Evolutionary conservation across 73 alveolate species (phyloP).

Genomic region (Paramecium biaurelia): DNA sequence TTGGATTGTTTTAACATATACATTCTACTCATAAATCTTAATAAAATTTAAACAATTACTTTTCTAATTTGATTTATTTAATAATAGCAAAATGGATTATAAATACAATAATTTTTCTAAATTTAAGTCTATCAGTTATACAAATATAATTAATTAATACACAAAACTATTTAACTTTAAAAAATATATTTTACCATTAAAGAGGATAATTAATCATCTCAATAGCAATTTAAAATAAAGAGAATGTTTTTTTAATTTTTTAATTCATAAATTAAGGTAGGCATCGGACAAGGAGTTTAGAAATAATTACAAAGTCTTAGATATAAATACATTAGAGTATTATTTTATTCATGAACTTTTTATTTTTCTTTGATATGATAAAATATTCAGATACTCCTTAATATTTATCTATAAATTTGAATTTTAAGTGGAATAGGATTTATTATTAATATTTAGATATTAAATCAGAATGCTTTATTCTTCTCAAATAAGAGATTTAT

Average conservation of each 20-base stretch:
- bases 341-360: not conserved
- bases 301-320: not conserved
- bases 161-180: not conserved
- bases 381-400: not conserved
- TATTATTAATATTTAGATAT: not conserved
- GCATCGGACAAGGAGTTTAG: not conserved
- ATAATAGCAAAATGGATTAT: too few species aligned
- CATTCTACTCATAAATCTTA: not conserved
- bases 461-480: not conserved
- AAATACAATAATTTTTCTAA: too few species aligned
- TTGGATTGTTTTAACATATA: too few species aligned
- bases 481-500: not conserved
- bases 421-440: not conserved
- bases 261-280: not conserved
- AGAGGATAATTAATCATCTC: not conserved
- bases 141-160: not conserved
- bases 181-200: not conserved
- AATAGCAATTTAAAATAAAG: not conserved
- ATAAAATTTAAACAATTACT: not conserved
- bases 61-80: too few species aligned
- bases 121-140: not conserved
- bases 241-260: not conserved
- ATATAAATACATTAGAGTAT: not conserved
- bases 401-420: not conserved
- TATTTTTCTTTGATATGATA: not conserved